phyloP scores from a whole-genome alignment of 306 rosid species.

The Alnus rubra region DNA sequence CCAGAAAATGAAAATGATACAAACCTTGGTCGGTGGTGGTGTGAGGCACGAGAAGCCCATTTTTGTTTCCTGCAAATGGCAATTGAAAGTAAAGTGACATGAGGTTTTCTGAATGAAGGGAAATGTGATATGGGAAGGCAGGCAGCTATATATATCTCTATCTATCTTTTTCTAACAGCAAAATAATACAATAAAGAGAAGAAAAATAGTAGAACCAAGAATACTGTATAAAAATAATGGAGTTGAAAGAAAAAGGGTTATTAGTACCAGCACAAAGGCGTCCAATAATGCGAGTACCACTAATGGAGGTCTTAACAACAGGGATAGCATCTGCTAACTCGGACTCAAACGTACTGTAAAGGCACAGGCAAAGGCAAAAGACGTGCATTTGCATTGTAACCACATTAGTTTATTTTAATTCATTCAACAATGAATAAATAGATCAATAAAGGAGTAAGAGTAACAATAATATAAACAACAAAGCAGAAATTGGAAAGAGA shows the following conservation, averaged over 20 bases:
- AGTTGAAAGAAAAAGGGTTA: not conserved
- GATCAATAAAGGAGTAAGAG: not conserved
- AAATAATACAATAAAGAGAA: not conserved
- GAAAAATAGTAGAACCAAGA: not conserved
- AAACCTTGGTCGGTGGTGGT: conserved; percentile 91
- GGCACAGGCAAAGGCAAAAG: not conserved
- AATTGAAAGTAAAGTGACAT: not conserved
- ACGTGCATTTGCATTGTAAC: not conserved
- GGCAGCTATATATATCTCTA: not conserved
- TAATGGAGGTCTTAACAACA: conserved; percentile 81
- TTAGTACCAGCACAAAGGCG: conserved; percentile 87
- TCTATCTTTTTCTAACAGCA: conserved; percentile 14
- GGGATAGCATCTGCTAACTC: conserved; percentile 83
- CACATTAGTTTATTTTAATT: conserved; percentile 3
- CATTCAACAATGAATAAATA: not conserved
- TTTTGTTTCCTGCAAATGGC: conserved; percentile 71
- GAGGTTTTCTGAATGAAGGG: not conserved
- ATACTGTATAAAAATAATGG: not conserved
- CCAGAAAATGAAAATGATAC: not conserved
- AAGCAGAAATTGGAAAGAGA: not conserved
- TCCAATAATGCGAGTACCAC: conserved; percentile 84
- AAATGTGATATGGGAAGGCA: not conserved
- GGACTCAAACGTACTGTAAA: conserved; percentile 64
- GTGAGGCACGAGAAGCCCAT: conserved; percentile 95
- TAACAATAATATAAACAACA: not conserved